Evolutionary conservation across 176 grass and related monocot genomes (phyloP).

Genomic region (Hsuehochloa calcarea): DNA sequence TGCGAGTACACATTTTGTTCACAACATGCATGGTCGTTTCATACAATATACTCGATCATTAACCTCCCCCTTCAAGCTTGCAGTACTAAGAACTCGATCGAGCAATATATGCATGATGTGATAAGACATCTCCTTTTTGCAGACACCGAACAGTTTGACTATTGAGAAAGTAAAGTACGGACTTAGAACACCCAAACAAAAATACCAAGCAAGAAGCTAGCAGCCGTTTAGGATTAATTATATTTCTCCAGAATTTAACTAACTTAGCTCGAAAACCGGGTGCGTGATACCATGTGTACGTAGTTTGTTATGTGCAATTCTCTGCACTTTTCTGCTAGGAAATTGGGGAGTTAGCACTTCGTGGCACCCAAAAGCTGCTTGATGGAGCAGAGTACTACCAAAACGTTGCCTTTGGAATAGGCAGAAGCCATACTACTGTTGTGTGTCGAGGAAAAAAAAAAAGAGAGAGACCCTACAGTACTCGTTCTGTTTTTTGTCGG

Average conservation of each 20-base stretch:
- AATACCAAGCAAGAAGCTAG: neutral
- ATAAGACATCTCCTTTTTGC: neutral
- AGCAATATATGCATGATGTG: neutral
- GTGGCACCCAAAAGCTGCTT: constrained; percentile 21
- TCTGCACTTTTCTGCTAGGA: constrained; percentile 19
- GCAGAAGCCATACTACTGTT: neutral
- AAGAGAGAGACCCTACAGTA: neutral
- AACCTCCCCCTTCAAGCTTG: neutral
- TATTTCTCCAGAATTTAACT: neutral
- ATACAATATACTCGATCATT: neutral
- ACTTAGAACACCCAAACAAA: neutral
- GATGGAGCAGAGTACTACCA: no score
- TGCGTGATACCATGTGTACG: constrained; percentile 25
- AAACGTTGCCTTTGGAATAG: neutral
- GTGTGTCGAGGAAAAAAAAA: neutral
- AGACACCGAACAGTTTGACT: neutral
- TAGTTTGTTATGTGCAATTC: neutral
- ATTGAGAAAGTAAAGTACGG: neutral
- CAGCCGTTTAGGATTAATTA: neutral
- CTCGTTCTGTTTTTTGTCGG: neutral
- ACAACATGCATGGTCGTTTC: neutral
- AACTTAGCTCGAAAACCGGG: constrained; percentile 3
- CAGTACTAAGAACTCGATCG: no score
- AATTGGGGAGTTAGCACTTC: constrained; percentile 11
- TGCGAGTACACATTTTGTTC: neutral